A percentile compares a stretch with the other conserved stretches of the same genome.
Evolutionary conservation across 805 yeast species (phyloP).

Genomic region (Peterozyma xylosa): DNA sequence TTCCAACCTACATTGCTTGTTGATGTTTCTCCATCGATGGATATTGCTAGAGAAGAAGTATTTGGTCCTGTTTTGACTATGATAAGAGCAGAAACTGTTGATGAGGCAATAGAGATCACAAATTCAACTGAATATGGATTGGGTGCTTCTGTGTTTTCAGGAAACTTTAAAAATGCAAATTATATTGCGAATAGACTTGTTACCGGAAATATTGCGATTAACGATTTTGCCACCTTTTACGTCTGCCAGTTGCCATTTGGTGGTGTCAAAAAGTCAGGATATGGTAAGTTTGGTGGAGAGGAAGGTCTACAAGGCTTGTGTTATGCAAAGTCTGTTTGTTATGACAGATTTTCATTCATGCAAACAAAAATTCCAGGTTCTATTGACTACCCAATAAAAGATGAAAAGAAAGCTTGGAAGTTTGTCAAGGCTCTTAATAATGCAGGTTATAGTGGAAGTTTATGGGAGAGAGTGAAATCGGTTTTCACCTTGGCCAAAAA

Average conservation of each 20-base stretch:
- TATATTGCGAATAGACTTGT: constrained; percentile 55
- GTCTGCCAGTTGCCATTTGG: constrained; percentile 97
- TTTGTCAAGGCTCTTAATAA: constrained; percentile 76
- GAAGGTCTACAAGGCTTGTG: constrained; percentile 93
- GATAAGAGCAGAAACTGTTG: constrained; percentile 60
- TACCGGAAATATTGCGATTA: constrained; percentile 92
- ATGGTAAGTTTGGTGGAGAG: constrained; percentile 96
- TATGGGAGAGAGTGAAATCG: constrained; percentile 61
- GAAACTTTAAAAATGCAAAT: constrained; percentile 47
- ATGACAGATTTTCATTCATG: constrained; percentile 72
- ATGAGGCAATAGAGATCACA: constrained; percentile 69
- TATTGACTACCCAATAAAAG: constrained; percentile 84
- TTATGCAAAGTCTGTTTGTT: constrained; percentile 78
- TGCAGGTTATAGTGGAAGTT: constrained; percentile 74
- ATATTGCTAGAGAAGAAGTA: constrained; percentile 81
- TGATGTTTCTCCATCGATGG: constrained; percentile 73
- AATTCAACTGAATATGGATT: constrained; percentile 84
- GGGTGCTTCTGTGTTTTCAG: constrained; percentile 87
- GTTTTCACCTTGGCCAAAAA: constrained; percentile 46
- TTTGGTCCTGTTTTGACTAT: constrained; percentile 88
- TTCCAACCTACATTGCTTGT: constrained; percentile 84
- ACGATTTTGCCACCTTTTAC: constrained; percentile 95
- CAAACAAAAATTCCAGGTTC: constrained; percentile 83
- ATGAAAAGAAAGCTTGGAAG: constrained; percentile 79
- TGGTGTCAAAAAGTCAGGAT: constrained; percentile 88